Evolutionary conservation across 768 basidiomycete genomes (phyloP).

Genomic region (Inosperma sp.): DNA sequence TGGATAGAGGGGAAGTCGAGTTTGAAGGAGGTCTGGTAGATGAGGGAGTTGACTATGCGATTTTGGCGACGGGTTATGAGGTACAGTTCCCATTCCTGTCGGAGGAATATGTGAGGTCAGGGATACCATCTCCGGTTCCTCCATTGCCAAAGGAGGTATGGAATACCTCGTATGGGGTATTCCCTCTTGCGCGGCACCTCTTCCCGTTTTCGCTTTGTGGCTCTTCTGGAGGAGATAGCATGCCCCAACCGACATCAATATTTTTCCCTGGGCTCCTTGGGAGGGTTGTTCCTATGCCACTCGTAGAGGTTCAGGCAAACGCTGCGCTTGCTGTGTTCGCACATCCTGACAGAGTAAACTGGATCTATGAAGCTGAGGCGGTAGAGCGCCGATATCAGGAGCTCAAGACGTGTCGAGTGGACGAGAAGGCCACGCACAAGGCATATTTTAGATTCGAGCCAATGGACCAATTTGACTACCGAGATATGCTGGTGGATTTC

Average conservation of each 20-base stretch:
- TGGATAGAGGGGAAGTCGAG: conserved; percentile 38
- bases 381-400: conserved; percentile 42
- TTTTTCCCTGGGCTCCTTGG: conserved; percentile 63
- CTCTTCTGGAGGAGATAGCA: conserved; percentile 34
- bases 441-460: conserved; percentile 50
- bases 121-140: conserved; percentile 34
- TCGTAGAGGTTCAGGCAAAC: conserved; percentile 74
- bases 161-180: conserved; percentile 64
- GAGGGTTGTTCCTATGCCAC: conserved; percentile 65
- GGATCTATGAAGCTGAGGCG: conserved; percentile 42
- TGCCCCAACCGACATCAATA: conserved; percentile 50
- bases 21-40: conserved; percentile 60
- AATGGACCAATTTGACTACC: conserved; percentile 63
- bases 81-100: conserved; percentile 59
- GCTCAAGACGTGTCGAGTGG: not conserved
- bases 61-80: conserved; percentile 76
- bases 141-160: conserved; percentile 48
- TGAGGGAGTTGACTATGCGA: conserved; percentile 52
- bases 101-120: conserved; percentile 8
- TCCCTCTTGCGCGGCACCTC: conserved; percentile 66
- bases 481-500: conserved; percentile 53
- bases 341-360: conserved; percentile 41
- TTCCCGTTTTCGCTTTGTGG: conserved; percentile 53
- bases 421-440: conserved; percentile 31
- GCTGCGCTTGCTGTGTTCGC: conserved; percentile 55